A percentile compares a stretch with the other conserved stretches of the same genome.
These are phyloP conservation scores for Blastocystis sp. DNA, from an alignment of 352 stramenopile genomes.

Conservation along the genomic window DNA sequence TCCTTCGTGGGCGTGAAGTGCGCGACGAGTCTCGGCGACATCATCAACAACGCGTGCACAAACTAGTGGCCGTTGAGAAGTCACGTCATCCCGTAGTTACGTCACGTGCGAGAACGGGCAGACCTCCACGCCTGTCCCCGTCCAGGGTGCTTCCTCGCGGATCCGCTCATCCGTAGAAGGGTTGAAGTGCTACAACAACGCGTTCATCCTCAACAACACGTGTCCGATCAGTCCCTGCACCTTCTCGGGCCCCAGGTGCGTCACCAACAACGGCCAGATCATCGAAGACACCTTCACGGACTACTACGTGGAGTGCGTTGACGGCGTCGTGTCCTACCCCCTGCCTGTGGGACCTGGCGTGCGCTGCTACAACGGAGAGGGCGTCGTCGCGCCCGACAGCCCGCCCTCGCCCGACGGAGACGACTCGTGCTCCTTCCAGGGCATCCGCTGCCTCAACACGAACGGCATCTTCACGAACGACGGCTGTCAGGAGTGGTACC, in stretches of 20 bases:
- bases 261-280: conserved; percentile 68
- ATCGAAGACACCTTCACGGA: conserved; percentile 57
- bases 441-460: conserved; percentile 59
- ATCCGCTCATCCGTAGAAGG: not conserved
- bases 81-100: not conserved
- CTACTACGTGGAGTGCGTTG: conserved; percentile 67
- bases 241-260: conserved; percentile 40
- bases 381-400: conserved; percentile 21
- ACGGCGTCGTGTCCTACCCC: conserved; percentile 52
- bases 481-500: conserved; percentile 53
- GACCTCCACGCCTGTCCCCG: not conserved
- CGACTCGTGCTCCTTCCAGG: conserved; percentile 59
- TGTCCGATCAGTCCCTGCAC: conserved; percentile 29
- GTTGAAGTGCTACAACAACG: conserved; percentile 46
- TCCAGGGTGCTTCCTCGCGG: not conserved
- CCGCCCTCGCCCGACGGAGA: conserved; percentile 52
- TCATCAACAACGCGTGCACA: conserved; percentile 44
- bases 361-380: conserved; percentile 64
- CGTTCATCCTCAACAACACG: conserved; percentile 5
- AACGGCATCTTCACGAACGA: conserved; percentile 69
- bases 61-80: conserved; percentile 4
- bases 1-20: conserved; percentile 43
- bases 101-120: conserved; percentile 11
- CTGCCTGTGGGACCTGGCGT: conserved; percentile 63
- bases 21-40: conserved; percentile 61